A percentile compares a stretch with the other conserved stretches of the same genome.
Evolutionary conservation across 164 flowering plant genomes (phyloP).

Genomic region (Dillenia suffruticosa): DNA sequence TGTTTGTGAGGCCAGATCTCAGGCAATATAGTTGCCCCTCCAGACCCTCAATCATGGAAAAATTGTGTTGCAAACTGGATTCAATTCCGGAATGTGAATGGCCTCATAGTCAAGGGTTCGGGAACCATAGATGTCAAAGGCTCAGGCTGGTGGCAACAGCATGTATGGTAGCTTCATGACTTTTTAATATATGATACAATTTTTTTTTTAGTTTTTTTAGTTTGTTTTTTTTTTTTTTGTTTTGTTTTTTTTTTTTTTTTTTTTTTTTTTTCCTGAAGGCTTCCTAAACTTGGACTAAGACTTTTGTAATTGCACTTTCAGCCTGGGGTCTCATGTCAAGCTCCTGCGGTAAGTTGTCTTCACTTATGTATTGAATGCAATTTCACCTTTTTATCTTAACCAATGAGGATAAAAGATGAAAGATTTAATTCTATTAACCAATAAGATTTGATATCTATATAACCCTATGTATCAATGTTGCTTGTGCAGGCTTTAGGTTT

Average conservation of each 20-base stretch:
- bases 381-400: not conserved
- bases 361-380: not conserved
- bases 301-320: too few relatives aligned
- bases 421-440: too few relatives aligned
- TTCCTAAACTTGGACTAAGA: too few relatives aligned
- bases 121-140: slow-evolving; percentile 30
- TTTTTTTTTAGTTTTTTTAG: not conserved
- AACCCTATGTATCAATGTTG: not conserved
- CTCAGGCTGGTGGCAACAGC: slow-evolving; percentile 25
- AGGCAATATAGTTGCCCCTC: slow-evolving; percentile 16
- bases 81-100: slow-evolving; percentile 10
- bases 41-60: slow-evolving; percentile 8
- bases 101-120: slow-evolving; percentile 19
- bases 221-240: not conserved
- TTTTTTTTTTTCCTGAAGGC: not conserved
- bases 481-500: slow-evolving; percentile 20
- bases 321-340: too few relatives aligned
- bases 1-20: not conserved
- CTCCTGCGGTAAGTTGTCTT: not conserved
- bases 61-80: slow-evolving; percentile 13
- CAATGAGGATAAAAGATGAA: too few relatives aligned
- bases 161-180: not conserved
- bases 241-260: too few relatives aligned
- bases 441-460: too few relatives aligned
- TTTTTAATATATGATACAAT: not conserved